These are phyloP conservation scores for Sonneratia alba DNA, from an alignment of 345 rosid genomes.

Conservation along the genomic window DNA sequence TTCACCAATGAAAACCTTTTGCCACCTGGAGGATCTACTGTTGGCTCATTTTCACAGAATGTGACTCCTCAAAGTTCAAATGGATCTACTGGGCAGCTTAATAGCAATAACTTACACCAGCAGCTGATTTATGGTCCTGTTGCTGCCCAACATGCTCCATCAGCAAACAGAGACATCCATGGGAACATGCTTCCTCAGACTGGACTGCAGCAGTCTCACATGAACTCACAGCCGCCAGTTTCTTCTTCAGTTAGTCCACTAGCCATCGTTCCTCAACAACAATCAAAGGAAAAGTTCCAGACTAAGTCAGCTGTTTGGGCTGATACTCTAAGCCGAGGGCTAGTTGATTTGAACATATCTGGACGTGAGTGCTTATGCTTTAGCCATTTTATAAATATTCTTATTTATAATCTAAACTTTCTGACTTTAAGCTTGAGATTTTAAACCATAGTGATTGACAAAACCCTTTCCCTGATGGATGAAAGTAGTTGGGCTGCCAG, in stretches of 20 bases:
- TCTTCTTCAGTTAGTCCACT: constrained; percentile 52
- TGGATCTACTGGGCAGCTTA: constrained; percentile 16
- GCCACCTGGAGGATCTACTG: constrained; percentile 11
- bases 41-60: constrained; percentile 9
- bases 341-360: constrained; percentile 87
- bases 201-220: constrained; percentile 27
- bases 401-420: background rate
- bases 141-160: constrained; percentile 26
- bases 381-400: background rate
- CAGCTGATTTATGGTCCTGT: constrained; percentile 26
- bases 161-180: constrained; percentile 30
- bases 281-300: constrained; percentile 72
- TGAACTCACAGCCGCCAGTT: constrained; percentile 34
- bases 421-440: background rate
- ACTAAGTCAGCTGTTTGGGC: constrained; percentile 91
- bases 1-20: constrained; percentile 5
- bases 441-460: background rate
- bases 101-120: constrained; percentile 10
- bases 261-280: constrained; percentile 61
- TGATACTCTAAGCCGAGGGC: constrained; percentile 85
- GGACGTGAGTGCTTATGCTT: constrained; percentile 55
- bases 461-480: background rate
- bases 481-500: background rate
- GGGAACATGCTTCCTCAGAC: constrained; percentile 45
- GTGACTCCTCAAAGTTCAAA: constrained; percentile 12